phyloP scores from a whole-genome alignment of 345 rosid species.

The Microcos paniculata region DNA sequence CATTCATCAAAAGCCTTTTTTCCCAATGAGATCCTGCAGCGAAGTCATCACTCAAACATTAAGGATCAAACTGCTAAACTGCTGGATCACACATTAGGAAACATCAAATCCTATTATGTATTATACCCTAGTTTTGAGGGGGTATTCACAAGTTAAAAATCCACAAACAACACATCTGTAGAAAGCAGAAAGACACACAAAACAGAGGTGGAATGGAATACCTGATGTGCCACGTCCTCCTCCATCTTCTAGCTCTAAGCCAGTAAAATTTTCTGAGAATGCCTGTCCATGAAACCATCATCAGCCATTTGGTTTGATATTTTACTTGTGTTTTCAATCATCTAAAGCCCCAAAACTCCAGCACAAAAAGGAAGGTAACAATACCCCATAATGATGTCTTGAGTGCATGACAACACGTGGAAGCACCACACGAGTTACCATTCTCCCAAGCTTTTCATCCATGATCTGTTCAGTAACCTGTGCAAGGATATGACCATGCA shows the following conservation, averaged over 20 bases:
- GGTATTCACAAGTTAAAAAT: neutral
- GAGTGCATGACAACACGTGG: constrained; percentile 97
- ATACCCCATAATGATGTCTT: constrained; percentile 95
- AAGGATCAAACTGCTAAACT: constrained; percentile 1
- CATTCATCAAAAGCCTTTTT: constrained; percentile 97
- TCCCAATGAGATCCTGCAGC: constrained; percentile 97
- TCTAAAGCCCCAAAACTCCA: constrained; percentile 5
- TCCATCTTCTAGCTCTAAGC: constrained; percentile 98
- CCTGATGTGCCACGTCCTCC: constrained; percentile 99
- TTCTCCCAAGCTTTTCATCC: constrained; percentile 94
- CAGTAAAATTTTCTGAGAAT: constrained; percentile 89
- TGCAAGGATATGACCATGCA: neutral
- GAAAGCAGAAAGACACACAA: neutral
- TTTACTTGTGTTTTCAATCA: constrained; percentile 5
- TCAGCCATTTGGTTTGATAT: constrained; percentile 17
- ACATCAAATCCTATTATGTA: neutral
- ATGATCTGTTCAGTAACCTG: constrained; percentile 84
- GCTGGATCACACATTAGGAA: neutral
- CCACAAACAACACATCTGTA: neutral
- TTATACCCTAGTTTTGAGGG: neutral
- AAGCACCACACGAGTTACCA: constrained; percentile 93
- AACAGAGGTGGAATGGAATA: constrained; percentile 20
- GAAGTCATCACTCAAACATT: constrained; percentile 8
- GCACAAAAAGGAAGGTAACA: constrained; percentile 4
- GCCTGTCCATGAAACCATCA: constrained; percentile 50